Percentiles rank a stretch among this genome's conserved stretches.
Conservation (phyloP, 2,329 filamentous ascomycete genomes). For the Apiospora pterosperma region DNA sequence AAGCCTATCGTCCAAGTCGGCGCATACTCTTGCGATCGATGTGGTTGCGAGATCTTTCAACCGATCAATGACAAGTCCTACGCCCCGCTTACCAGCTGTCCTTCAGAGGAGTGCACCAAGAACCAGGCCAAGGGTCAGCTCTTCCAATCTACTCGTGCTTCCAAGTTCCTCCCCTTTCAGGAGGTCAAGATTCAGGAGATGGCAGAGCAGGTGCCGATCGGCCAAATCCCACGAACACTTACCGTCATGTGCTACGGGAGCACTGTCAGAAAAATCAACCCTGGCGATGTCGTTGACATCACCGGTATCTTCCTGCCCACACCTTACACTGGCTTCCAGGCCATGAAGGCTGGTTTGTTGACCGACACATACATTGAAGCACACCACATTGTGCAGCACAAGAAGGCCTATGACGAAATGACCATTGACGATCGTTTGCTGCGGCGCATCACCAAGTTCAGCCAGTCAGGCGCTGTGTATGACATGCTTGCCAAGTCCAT, state of each 20-base stretch:
- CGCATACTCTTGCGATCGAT: conserved; percentile 95
- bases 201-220: conserved; percentile 98
- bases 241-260: conserved; percentile 88
- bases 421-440: conserved; percentile 76
- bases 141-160: conserved; percentile 90
- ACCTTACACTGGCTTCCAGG: conserved; percentile 98
- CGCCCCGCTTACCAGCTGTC: conserved; percentile 80
- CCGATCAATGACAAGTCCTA: conserved; percentile 90
- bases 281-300: conserved; percentile 90
- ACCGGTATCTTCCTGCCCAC: conserved; percentile 95
- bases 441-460: conserved; percentile 79
- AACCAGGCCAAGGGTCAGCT: conserved; percentile 94
- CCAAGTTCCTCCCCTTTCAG: conserved; percentile 96
- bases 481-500: conserved; percentile 95
- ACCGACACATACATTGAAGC: conserved; percentile 97
- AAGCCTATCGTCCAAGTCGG: conserved; percentile 98
- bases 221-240: conserved; percentile 89
- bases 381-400: conserved; percentile 91
- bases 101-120: conserved; percentile 81
- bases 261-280: conserved; percentile 81
- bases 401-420: conserved; percentile 95
- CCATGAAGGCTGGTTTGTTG: conserved; percentile 90
- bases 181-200: conserved; percentile 98
- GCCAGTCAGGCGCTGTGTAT: conserved; percentile 86
- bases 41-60: conserved; percentile 96